These are phyloP conservation scores for Thozetella sp. DNA, from an alignment of 495 filamentous ascomycete species.

Conservation along the genomic window DNA sequence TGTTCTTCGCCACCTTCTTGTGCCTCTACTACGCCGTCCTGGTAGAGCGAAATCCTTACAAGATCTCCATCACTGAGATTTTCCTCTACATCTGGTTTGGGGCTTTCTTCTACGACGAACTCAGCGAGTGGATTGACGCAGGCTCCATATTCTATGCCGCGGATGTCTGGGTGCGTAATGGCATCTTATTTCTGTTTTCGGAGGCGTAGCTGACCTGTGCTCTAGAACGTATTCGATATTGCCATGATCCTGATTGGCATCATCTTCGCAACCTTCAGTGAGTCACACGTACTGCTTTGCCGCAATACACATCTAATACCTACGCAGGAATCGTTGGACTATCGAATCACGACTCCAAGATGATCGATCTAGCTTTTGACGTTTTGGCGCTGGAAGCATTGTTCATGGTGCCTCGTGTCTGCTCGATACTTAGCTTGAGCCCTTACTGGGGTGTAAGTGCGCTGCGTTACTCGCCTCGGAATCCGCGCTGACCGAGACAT, in stretches of 20 bases:
- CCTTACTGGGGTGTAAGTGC: conserved; percentile 76
- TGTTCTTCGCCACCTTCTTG: conserved; percentile 84
- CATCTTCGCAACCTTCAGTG: conserved; percentile 71
- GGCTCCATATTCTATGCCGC: conserved; percentile 82
- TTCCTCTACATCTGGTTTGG: conserved; percentile 71
- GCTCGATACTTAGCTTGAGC: conserved; percentile 83
- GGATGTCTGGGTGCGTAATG: conserved; percentile 69
- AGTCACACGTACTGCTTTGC: conserved; percentile 31
- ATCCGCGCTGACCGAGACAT: conserved; percentile 1
- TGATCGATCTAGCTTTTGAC: conserved; percentile 83
- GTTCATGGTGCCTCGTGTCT: conserved; percentile 89
- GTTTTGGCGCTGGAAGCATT: conserved; percentile 86
- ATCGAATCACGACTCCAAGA: conserved; percentile 54
- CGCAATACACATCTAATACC: neutral
- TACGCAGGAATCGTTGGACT: conserved; percentile 71
- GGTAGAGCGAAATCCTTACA: conserved; percentile 53
- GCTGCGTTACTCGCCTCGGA: neutral
- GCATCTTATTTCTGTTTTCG: neutral
- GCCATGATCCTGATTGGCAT: conserved; percentile 83
- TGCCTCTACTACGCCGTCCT: conserved; percentile 84
- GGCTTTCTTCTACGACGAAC: conserved; percentile 86
- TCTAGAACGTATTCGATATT: conserved; percentile 81
- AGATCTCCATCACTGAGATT: conserved; percentile 52
- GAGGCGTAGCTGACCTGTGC: fast-evolving
- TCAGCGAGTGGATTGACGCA: conserved; percentile 81